Base-by-base conservation (phyloP, 441 rosid species). In the Corymbia calophylla region DNA sequence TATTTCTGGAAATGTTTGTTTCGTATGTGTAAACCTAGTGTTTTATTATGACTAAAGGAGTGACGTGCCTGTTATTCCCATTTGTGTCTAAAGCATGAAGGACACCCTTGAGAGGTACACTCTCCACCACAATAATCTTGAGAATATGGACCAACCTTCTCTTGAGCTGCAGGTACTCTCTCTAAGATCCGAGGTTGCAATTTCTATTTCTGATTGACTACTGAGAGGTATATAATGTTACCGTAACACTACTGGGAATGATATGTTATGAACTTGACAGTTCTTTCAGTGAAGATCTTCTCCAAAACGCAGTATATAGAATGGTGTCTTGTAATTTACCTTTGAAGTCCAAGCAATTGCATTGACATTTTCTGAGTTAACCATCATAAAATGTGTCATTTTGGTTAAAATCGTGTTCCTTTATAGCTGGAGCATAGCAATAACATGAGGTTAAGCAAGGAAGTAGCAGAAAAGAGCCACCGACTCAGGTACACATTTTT, bases 81-180 rank as follows among this genome's bases (percentile, higher is more conserved):
- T 54, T 18, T 86, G 44, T 44, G 68, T 53, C 51, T 92, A 93
- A 87, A 95, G 97, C 87, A 92, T 93, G 94, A 91, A 90, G 90
- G 95, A 94, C 77, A 91, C 86, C 44, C 88, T 95, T 58, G 91
- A 91, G 62, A 94, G 94, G 93, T 95, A 95, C 80, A 91, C 58
- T 62, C 62, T 94, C 90, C 96, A 95, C 86, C 92, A 94, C 39
- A 91, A 73, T 86, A 95, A 94, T 91, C 58, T 93, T 6, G 91
- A 88, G 87, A 95, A 94, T 66, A 56, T 89, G 87, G 90, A 92
- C 17, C 94, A 87, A 23, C 96, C 95, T 8, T 92, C 93, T 73
- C 96, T 95, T 81, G 95, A 94, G 88, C 89, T 95, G 88, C 96
- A 95, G 96, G 97, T 94, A 87, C 47, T 44, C 29, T 56, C 25